Conservation (phyloP, 768 basidiomycete genomes). For the Lactifluus subvellereus region DNA sequence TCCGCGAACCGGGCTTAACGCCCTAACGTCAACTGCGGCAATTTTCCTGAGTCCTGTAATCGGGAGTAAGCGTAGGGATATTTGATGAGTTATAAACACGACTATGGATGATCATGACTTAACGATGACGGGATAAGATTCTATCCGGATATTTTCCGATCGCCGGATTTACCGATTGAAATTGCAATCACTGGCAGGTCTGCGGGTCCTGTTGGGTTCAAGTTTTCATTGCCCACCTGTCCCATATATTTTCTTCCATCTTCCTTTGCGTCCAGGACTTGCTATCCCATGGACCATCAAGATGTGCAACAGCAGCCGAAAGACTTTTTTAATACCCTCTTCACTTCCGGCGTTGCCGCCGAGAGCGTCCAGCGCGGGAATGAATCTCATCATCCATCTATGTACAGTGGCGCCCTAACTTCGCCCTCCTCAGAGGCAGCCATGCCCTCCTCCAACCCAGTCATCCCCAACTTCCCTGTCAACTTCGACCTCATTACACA, state of each 20-base stretch:
- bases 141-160: slow-evolving; percentile 11
- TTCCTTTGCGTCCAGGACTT: neutral
- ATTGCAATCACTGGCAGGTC: slow-evolving; percentile 6
- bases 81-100: neutral
- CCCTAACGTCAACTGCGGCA: neutral
- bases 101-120: neutral
- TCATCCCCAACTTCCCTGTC: slow-evolving; percentile 28
- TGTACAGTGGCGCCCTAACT: slow-evolving; percentile 23
- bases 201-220: neutral
- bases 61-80: neutral
- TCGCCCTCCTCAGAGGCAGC: slow-evolving; percentile 17
- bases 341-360: slow-evolving; percentile 24
- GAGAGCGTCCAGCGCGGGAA: slow-evolving; percentile 20
- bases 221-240: neutral
- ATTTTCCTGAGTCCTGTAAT: neutral
- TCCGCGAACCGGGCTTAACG: neutral
- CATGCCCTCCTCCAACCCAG: slow-evolving; percentile 21
- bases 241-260: neutral
- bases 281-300: slow-evolving; percentile 20
- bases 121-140: neutral
- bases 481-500: slow-evolving; percentile 47
- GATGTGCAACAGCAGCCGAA: slow-evolving; percentile 26
- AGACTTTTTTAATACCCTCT: slow-evolving; percentile 31
- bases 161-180: slow-evolving; percentile 2
- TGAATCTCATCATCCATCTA: slow-evolving; percentile 19